Conservation (phyloP, 2,329 filamentous ascomycete species). For the Curvularia lunata region DNA sequence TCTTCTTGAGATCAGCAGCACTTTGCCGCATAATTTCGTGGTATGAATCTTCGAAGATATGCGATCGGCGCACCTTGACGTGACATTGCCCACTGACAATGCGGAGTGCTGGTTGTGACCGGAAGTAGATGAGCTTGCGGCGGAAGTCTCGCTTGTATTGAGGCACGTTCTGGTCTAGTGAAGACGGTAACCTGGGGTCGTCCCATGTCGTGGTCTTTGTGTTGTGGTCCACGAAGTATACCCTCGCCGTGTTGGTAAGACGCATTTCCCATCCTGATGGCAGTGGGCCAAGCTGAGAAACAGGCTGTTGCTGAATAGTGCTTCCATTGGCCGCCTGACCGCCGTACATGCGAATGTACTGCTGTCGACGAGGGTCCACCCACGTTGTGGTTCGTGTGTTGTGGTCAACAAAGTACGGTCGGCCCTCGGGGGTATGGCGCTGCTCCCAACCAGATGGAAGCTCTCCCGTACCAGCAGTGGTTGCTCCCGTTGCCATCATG, state of each 20-base stretch:
- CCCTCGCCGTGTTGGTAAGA: slow-evolving; percentile 93
- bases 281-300: slow-evolving; percentile 92
- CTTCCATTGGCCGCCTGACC: slow-evolving; percentile 76
- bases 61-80: slow-evolving; percentile 93
- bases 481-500: slow-evolving; percentile 95
- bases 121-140: slow-evolving; percentile 98
- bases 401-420: slow-evolving; percentile 97
- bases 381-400: slow-evolving; percentile 98
- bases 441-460: slow-evolving; percentile 97
- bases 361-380: slow-evolving; percentile 95
- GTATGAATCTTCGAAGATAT: slow-evolving; percentile 99
- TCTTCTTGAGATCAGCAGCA: slow-evolving; percentile 94
- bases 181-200: slow-evolving; percentile 91
- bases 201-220: slow-evolving; percentile 99
- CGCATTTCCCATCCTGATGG: slow-evolving; percentile 99
- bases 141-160: slow-evolving; percentile 99
- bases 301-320: slow-evolving; percentile 95
- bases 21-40: slow-evolving; percentile 98
- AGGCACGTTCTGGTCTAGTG: slow-evolving; percentile 95
- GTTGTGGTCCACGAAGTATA: slow-evolving; percentile 99
- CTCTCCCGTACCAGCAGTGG: slow-evolving; percentile 91
- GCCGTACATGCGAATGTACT: slow-evolving; percentile 98
- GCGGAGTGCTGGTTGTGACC: slow-evolving; percentile 93
- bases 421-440: slow-evolving; percentile 90
- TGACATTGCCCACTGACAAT: slow-evolving; percentile 97